Percentiles rank a stretch among this genome's conserved stretches.
Conservation (phyloP, 1,284 basidiomycete genomes). For the Ceratobasidium sp. region DNA sequence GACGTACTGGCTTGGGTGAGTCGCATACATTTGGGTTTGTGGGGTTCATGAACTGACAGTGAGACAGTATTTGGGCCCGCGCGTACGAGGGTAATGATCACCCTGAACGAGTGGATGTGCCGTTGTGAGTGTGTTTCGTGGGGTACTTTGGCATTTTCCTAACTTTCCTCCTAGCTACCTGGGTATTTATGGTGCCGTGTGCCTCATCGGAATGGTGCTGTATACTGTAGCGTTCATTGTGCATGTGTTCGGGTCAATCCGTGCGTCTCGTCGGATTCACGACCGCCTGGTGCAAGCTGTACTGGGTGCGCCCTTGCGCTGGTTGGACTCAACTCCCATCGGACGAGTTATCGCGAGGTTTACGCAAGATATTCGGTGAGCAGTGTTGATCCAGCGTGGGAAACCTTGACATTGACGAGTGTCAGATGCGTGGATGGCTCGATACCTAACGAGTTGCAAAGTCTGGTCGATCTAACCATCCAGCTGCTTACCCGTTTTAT, state of each 20-base stretch:
- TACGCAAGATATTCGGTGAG: conserved; percentile 52
- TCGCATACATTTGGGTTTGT: not conserved
- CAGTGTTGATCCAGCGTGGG: conserved; percentile 45
- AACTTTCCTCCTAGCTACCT: conserved; percentile 52
- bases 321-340: conserved; percentile 53
- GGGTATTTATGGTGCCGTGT: conserved; percentile 54
- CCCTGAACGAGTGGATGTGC: conserved; percentile 46
- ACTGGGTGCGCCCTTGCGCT: conserved; percentile 63
- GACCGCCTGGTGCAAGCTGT: conserved; percentile 61
- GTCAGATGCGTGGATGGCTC: conserved; percentile 33
- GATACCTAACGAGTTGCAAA: conserved; percentile 43
- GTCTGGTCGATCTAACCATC: conserved; percentile 49
- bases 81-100: conserved; percentile 48
- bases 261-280: conserved; percentile 66
- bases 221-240: conserved; percentile 49
- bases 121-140: conserved; percentile 48
- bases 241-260: conserved; percentile 54
- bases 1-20: conserved; percentile 43
- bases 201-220: conserved; percentile 47
- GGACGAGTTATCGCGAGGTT: conserved; percentile 54
- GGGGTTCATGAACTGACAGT: too few relatives aligned
- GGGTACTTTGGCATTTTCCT: not conserved
- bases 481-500: conserved; percentile 51
- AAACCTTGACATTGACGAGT: conserved; percentile 40
- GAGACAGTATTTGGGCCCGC: conserved; percentile 47